Base-by-base conservation (phyloP, 2,329 filamentous ascomycete genomes). In the Clonostachys sp. region DNA sequence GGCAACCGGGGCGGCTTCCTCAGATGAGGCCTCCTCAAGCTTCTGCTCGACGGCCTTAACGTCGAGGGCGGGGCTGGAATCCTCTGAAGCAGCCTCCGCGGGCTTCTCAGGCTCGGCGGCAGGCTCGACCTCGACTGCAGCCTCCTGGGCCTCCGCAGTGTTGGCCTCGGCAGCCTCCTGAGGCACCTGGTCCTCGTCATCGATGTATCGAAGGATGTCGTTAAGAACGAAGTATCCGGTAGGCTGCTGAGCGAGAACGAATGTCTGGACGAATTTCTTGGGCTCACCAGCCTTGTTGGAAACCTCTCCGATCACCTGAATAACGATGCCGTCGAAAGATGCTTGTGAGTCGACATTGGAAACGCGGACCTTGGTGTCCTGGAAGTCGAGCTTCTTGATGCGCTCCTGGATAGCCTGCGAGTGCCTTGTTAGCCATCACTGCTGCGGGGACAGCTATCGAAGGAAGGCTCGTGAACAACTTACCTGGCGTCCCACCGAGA, bases 161-260 rank as follows among this genome's bases (percentile, higher is more conserved):
- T 64, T 61, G 10, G 57, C 60, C 49, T 70, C 66, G 5, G 55
- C 53, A 45, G 65, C 61, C 42, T 53, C 50, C 30, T 83, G 51
- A 42, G 55, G 71, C 51, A 86, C 83, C 50, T 89, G 89, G 40
- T 79, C 79, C 58, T 92, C 88, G 52, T 94, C 89, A 54, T 86
- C 84, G 55, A 99, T 84, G 71, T 95, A 97, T 58, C 94, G 83
- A 75, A 97, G 90, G 65, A 99, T 96, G 63, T 99, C 94, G 70
- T 99, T 99, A 59, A 99, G 81, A 34, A 99, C 92, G 60, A 95
- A 99, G 77, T 97, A 99, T 54, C 94, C 94, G 48, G 92, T 95
- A 44, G 90, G 90, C 73, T 99, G 94, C 68, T 92, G 85, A 44
- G 94, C 94, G 53, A 99, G 87, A 53, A 99, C 89, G 59, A 99